Evolutionary conservation across 2,329 filamentous ascomycete genomes (phyloP), one percentile per base, ranked within the genome.

Genomic region (Pseudogymnoascus sp.): DNA sequence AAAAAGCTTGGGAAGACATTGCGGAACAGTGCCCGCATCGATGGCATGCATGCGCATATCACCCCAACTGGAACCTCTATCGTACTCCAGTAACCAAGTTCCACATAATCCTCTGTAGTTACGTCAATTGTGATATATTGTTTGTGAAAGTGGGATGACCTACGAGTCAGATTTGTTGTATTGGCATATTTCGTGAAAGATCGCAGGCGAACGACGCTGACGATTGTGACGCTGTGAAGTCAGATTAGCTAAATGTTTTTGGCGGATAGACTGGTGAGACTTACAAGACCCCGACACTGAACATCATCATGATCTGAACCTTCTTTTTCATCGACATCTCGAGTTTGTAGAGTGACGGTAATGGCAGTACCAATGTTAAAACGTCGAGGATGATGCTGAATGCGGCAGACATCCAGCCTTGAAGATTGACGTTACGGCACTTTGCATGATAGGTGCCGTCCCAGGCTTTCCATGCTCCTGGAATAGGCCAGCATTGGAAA

Each of bases 401-500:
- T n/a, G 67, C 74, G 0, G 81, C 80, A 33, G 79, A 77, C 33
- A 76, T 72, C 76, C 78, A 82, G 0, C 71, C 75, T 2, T 82
- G 71, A 1, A 71, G 70, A 61, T 79, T 81, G 62, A 78, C 69
- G 60, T 80, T 72, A 19, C 79, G 66, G 62, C 82, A 85, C 1
- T 62, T 69, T 0, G 82, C 82, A 0, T 67, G 3, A 35, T 76
- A 72, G 58, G 75, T 69, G 1, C 74, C 74, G 48, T 80, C 75
- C 79, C 81, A 84, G 13, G 70, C 70, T 0, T 69, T 72, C 82
- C 82, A 85, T 66, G 77, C 79, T 61, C 74, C 77, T 12, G 67
- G 68, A 18, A 84, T 70, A 0, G 81, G 82, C 2, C 64, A 67
- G 66, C 81, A 83, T 62, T 82, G 77, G 35, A 82, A 78, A 10